Evolutionary conservation across 495 filamentous ascomycete genomes (phyloP), one percentile per base, ranked within the genome.

Genomic region (Talaromyces borbonicus): DNA sequence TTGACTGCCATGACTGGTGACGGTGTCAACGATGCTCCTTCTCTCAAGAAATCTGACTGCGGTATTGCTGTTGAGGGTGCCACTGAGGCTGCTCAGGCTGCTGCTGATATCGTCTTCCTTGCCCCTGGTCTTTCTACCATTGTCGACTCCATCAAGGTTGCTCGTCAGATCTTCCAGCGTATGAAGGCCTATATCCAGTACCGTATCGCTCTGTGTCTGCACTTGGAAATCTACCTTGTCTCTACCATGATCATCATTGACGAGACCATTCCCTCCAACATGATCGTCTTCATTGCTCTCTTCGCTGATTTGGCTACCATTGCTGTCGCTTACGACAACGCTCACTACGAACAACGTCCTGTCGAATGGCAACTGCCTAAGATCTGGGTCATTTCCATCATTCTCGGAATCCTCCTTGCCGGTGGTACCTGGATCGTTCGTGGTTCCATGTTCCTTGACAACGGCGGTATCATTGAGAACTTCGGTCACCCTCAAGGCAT

Each of bases 131-230:
- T 85, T 32, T 74, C 68, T 68, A 85, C 81, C 52, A 85, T 85
- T 40, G 81, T 85, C 59, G 73, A 80, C 62, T 80, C 81, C 51
- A 85, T 85, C 71, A 85, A 85, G 73, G 80, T 82, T 53, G 78
- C 81, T 52, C 80, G 81, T 56, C 77, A 85, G 65, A 85, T 85
- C 57, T 85, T 85, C 79, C 81, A 85, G 71, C 81, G 81, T 56
- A 85, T 85, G 81, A 85, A 85, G 75, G 75, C 81, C 27, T 85
- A 85, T 59, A 84, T 85, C 50, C 81, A 85, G 62, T 85, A 85
- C 69, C 81, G 81, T 77, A 85, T 85, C 57, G 81, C 81, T 47
- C 77, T 85, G 48, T 85, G 81, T 65, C 69, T 85, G 41, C 81
- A 85, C 65, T 66, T 85, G 56, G 81, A 85, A 68, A 77, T 85